A percentile compares a stretch with the other conserved stretches of the same genome.
phyloP scores from a whole-genome alignment of 2,329 filamentous ascomycete genomes.

The Colletotrichum tropicale region DNA sequence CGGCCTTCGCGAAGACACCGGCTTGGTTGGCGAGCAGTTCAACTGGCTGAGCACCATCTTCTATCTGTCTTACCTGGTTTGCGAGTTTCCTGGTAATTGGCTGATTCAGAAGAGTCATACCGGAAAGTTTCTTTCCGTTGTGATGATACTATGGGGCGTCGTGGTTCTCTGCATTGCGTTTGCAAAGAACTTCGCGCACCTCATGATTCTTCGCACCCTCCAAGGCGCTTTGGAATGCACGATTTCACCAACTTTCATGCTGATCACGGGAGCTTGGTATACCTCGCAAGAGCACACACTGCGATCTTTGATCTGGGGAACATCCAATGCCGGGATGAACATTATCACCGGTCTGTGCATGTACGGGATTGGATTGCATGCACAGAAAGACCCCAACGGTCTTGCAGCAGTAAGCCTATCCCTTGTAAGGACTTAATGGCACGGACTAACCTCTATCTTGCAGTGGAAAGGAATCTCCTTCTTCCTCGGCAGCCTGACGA shows the following conservation, averaged over 20 bases:
- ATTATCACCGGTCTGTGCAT: constrained; percentile 33
- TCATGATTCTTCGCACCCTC: constrained; percentile 31
- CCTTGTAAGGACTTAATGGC: rapidly evolving
- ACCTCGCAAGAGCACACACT: constrained; percentile 32
- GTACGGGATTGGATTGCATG: constrained; percentile 28
- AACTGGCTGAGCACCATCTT: constrained; percentile 34
- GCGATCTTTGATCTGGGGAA: constrained; percentile 35
- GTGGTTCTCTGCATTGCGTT: constrained; percentile 32
- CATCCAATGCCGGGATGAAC: constrained; percentile 34
- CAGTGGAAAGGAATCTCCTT: constrained; percentile 32
- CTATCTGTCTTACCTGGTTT: constrained; percentile 31
- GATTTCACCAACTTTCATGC: constrained; percentile 32
- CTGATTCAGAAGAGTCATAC: constrained; percentile 25
- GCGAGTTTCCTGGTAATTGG: constrained; percentile 31
- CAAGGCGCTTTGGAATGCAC: constrained; percentile 34
- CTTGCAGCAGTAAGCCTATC: neutral
- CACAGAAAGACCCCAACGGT: neutral
- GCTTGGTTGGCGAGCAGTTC: constrained; percentile 31
- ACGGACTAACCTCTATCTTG: neutral
- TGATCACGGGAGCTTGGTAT: constrained; percentile 37
- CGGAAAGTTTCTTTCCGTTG: constrained; percentile 35
- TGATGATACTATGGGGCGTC: constrained; percentile 36
- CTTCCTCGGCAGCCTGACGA: constrained; percentile 31
- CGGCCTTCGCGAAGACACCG: constrained; percentile 31
- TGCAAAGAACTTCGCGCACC: constrained; percentile 30